These are phyloP conservation scores for Coccomyxa sp. DNA, from an alignment of 139 green algal genomes.

Conservation along the genomic window DNA sequence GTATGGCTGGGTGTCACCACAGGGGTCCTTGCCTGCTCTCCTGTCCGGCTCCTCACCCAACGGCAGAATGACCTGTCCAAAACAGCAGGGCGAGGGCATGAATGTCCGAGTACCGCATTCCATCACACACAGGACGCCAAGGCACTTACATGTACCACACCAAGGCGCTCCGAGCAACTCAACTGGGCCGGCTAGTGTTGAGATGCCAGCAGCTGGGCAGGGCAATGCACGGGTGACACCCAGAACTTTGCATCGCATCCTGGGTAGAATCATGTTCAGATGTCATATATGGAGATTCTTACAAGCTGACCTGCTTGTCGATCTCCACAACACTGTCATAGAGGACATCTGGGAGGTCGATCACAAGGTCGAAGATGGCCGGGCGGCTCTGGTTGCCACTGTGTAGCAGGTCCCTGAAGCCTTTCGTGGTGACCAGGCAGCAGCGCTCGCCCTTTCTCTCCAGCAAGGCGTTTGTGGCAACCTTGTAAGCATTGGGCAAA, in stretches of 20 bases:
- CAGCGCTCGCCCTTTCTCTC: constrained; percentile 81
- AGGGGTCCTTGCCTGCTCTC: constrained; percentile 7
- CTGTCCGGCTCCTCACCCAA: constrained; percentile 41
- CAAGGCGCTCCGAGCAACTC: no score
- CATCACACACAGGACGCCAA: no score
- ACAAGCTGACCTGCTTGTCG: constrained; percentile 67
- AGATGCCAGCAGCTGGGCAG: no score
- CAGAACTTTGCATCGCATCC: no score
- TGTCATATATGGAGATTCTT: no score
- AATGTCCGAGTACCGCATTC: no score
- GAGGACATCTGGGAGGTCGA: constrained; percentile 54
- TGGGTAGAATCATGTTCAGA: no score
- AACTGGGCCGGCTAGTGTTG: no score
- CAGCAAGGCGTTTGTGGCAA: constrained; percentile 95
- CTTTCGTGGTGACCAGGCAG: constrained; percentile 75
- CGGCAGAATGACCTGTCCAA: constrained; percentile 68
- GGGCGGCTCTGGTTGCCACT: constrained; percentile 92
- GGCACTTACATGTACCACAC: no score
- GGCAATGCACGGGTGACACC: no score
- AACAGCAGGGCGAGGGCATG: no score
- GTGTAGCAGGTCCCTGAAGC: constrained; percentile 90
- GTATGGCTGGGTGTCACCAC: neutral
- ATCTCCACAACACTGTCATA: constrained; percentile 85
- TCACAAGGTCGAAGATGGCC: constrained; percentile 89
- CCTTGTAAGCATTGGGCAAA: no score